These are phyloP conservation scores for Cercospora janseana DNA, from an alignment of 2,329 filamentous ascomycete genomes.

Conservation along the genomic window DNA sequence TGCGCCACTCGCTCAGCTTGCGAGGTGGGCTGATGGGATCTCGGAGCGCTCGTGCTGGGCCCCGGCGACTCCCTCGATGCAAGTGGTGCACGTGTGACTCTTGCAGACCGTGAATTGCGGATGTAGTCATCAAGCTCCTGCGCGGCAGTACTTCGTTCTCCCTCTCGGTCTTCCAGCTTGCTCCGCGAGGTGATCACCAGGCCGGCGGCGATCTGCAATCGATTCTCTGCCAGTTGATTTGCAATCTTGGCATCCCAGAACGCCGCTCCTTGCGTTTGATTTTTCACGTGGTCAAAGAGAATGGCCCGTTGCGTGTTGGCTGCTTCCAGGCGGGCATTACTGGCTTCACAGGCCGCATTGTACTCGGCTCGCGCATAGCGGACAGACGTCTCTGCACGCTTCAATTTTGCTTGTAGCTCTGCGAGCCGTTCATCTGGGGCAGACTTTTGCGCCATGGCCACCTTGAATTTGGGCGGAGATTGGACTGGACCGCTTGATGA, in stretches of 20 bases:
- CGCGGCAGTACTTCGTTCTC: not conserved
- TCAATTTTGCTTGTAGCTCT: not conserved
- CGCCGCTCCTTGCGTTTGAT: not conserved
- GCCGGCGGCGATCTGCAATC: constrained; percentile 3
- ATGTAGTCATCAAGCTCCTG: constrained; percentile 3
- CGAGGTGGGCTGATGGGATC: not conserved
- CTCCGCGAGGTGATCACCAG: constrained; percentile 4
- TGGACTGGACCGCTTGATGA: not conserved
- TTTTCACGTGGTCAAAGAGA: not conserved
- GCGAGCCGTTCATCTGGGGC: constrained; percentile 1
- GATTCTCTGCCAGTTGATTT: constrained; percentile 9
- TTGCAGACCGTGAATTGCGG: not conserved
- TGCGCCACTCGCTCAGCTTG: not conserved
- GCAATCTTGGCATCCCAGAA: constrained; percentile 3
- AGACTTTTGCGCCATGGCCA: not conserved
- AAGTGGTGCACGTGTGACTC: not conserved
- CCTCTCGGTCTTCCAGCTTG: constrained; percentile 4
- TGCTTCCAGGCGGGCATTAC: not conserved
- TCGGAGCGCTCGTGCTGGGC: not conserved
- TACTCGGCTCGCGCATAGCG: constrained; percentile 5
- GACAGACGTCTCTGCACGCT: constrained; percentile 1
- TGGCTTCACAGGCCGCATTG: not conserved
- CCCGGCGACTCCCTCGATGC: not conserved
- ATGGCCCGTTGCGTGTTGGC: not conserved
- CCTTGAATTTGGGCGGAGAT: not conserved